Base-by-base conservation (phyloP, 1,284 basidiomycete genomes). In the Volvariella volvacea region DNA sequence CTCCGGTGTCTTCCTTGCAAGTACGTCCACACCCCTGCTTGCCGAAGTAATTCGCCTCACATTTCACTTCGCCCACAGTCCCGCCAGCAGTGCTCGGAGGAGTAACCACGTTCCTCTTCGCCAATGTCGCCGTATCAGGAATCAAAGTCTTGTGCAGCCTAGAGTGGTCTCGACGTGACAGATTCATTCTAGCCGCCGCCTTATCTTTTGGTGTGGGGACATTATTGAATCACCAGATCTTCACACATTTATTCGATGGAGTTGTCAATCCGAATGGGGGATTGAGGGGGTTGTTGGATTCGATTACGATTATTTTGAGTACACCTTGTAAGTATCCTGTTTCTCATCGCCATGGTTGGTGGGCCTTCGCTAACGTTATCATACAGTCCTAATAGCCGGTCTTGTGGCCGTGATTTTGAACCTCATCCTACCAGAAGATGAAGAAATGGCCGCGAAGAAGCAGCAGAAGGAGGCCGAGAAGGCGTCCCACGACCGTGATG, bases 31-130 rank as follows among this genome's bases (percentile, higher is more conserved):
- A n/a, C n/a, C n/a, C n/a, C n/a, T n/a, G n/a, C n/a, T n/a, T n/a
- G n/a, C n/a, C n/a, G n/a, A n/a, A n/a, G n/a, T n/a, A n/a, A n/a
- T n/a, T n/a, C n/a, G n/a, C n/a, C n/a, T n/a, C n/a, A n/a, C n/a
- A n/a, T n/a, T n/a, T n/a, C n/a, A n/a, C n/a, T n/a, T n/a, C n/a
- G n/a, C n/a, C n/a, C n/a, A n/a, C 15, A 36, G 34, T 90, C 48
- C 90, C 90, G 0, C 83, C 87, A 52, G 68, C 88, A 0, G 86
- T 92, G 7, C 73, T 93, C 0, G 90, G 91, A 2, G 88, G 88
- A 3, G 84, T 90, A 2, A 91, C 86, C 10, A 88, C 87, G 2
- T 89, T 87, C 66, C 67, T 88, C 41, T 83, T 83, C 48, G 78
- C 80, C 0, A 76, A 67, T 33, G 83, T 86, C 16, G 69, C 71